Base-by-base conservation (phyloP, 805 yeast genomes). In the Candida railenensis region DNA sequence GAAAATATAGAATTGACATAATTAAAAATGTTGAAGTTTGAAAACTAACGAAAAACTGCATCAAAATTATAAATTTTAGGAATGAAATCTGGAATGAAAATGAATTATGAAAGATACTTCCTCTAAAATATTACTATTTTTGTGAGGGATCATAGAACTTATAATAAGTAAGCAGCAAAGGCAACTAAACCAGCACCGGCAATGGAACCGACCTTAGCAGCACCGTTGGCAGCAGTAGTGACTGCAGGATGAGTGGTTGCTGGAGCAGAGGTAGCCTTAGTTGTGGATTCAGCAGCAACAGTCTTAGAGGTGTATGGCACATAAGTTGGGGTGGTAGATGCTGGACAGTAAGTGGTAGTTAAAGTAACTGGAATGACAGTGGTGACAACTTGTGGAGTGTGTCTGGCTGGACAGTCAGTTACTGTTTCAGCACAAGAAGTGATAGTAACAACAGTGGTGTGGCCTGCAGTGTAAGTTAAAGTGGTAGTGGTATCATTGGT, bases 361-460 rank as follows among this genome's bases (percentile, higher is more conserved):
- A 36, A 18, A 22, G 44, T 32, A 34, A 40, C 44, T n/a, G 44
- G 45, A 18, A 40, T 34, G 12, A 22, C 38, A 30, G 47, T 19
- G 11, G 36, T 40, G 4, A 32, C 5, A 15, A 28, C 25, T 22
- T 38, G 22, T 39, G 47, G 39, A 15, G 37, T 28, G 32, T 33
- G 22, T 40, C 41, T 41, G 12, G 46, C 48, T 34, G 48, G 48
- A 19, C 48, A 46, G 46, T 46, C 48, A 21, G 46, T 42, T 18
- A 46, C 48, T 19, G 46, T 42, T 22, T 36, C 52, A 12, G 46
- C 37, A 39, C 59, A 55, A 15, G 51, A 46, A 20, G 57, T 54
- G 43, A 55, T 41, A 21, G 59, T 54, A 22, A 48, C 53, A 42
- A 48, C 40, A n/a, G 55, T 53, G 12, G 18, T 16, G 8, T 32